A percentile compares a stretch with the other conserved stretches of the same genome.
Evolutionary conservation across 805 yeast genomes (phyloP).

Genomic region (Blastobotrys americana): DNA sequence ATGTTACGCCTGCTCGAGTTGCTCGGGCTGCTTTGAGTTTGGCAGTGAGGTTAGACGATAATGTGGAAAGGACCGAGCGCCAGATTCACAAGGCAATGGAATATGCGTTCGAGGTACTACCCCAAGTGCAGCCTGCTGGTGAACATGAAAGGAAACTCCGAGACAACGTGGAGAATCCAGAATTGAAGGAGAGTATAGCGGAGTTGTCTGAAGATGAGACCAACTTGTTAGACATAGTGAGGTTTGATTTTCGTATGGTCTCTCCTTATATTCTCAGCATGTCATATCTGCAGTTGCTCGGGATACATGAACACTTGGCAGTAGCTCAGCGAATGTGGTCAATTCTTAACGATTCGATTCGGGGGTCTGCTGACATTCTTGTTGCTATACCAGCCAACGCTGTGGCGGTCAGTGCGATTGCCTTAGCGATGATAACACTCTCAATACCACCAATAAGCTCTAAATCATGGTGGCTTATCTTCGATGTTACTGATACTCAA

Average conservation of each 20-base stretch:
- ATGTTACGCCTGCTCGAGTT: neutral
- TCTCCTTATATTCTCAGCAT: slow-evolving; percentile 14
- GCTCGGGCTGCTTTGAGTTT: slow-evolving; percentile 1
- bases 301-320: slow-evolving; percentile 3
- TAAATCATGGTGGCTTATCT: slow-evolving; percentile 15
- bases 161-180: neutral
- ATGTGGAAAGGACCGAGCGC: neutral
- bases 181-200: neutral
- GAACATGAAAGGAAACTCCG: slow-evolving; percentile 10
- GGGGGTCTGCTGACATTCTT: slow-evolving; percentile 8
- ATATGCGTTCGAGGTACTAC: neutral
- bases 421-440: slow-evolving; percentile 8
- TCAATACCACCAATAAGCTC: slow-evolving; percentile 8
- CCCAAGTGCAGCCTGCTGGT: neutral
- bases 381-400: slow-evolving; percentile 14
- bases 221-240: slow-evolving; percentile 9
- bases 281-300: slow-evolving; percentile 15
- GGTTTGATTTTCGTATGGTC: slow-evolving; percentile 11
- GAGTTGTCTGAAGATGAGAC: neutral
- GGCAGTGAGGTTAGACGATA: neutral
- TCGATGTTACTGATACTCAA: slow-evolving; percentile 16
- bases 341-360: slow-evolving; percentile 13
- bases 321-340: slow-evolving; percentile 9
- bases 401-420: slow-evolving; percentile 15
- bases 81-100: neutral